Evolutionary conservation across 139 green algal genomes (phyloP).

Genomic region (Chlorella sp.): DNA sequence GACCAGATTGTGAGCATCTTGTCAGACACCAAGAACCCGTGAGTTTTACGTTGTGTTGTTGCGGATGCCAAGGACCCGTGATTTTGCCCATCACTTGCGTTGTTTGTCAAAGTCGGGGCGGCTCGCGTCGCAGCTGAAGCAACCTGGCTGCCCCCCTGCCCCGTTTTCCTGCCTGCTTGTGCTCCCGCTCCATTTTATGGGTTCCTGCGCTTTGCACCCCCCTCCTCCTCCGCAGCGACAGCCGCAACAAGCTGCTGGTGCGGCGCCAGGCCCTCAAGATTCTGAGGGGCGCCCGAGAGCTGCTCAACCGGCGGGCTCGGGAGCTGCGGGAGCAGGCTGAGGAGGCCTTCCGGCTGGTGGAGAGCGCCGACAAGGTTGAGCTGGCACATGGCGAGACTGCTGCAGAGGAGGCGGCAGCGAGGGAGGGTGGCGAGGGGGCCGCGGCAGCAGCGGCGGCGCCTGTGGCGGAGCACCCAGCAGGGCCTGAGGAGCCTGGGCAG

Average conservation of each 20-base stretch:
- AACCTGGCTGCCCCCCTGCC: no score
- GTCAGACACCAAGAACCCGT: not conserved
- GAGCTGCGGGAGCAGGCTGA: constrained; percentile 46
- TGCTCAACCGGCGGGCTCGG: constrained; percentile 52
- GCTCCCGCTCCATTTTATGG: no score
- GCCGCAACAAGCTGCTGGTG: constrained; percentile 10
- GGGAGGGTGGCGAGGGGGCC: not conserved
- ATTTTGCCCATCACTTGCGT: no score
- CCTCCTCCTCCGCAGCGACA: not conserved
- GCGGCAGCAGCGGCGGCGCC: not conserved
- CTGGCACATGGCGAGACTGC: constrained; percentile 12
- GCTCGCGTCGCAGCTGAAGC: no score
- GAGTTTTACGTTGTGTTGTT: not conserved
- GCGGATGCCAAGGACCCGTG: no score
- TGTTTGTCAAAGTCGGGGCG: no score
- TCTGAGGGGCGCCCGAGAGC: constrained; percentile 51
- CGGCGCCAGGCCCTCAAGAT: constrained; percentile 59
- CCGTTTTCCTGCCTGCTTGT: no score
- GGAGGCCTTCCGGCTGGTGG: constrained; percentile 45
- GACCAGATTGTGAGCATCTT: constrained; percentile 60
- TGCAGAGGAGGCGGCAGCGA: not conserved
- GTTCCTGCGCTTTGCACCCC: not conserved
- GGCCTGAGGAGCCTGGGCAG: not conserved
- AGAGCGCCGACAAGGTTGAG: constrained; percentile 31
- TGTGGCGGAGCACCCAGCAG: not conserved